These are phyloP conservation scores for Neurospora africana DNA, from an alignment of 495 filamentous ascomycete species.

Conservation along the genomic window DNA sequence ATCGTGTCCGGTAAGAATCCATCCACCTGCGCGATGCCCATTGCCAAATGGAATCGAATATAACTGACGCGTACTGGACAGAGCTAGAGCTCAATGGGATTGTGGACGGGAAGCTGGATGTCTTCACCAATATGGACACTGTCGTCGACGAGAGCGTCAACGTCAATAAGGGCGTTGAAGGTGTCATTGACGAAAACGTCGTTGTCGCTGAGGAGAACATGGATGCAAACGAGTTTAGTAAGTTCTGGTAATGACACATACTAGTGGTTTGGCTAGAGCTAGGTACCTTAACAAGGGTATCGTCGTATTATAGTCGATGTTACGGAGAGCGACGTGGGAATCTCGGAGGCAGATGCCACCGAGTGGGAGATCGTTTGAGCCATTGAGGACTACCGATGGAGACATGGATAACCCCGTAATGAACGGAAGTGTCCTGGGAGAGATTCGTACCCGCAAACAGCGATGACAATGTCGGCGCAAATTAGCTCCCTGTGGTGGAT, in stretches of 20 bases:
- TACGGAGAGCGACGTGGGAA: neutral
- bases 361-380: neutral
- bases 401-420: neutral
- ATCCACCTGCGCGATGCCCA: neutral
- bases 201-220: neutral
- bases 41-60: neutral
- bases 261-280: neutral
- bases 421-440: neutral
- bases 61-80: neutral
- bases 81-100: neutral
- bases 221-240: neutral
- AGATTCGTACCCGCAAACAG: too few species aligned
- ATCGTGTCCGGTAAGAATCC: neutral
- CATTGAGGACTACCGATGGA: neutral
- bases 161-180: neutral
- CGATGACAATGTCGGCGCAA: too few species aligned
- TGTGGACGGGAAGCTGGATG: neutral
- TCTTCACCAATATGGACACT: neutral
- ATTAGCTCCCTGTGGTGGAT: too few species aligned
- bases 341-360: neutral
- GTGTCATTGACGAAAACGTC: neutral
- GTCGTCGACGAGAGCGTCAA: neutral
- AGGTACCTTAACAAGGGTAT: too few species aligned
- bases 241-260: neutral
- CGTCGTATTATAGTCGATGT: neutral